phyloP scores from a whole-genome alignment of 768 basidiomycete genomes.

The Tricholoma hemisulphureum region DNA sequence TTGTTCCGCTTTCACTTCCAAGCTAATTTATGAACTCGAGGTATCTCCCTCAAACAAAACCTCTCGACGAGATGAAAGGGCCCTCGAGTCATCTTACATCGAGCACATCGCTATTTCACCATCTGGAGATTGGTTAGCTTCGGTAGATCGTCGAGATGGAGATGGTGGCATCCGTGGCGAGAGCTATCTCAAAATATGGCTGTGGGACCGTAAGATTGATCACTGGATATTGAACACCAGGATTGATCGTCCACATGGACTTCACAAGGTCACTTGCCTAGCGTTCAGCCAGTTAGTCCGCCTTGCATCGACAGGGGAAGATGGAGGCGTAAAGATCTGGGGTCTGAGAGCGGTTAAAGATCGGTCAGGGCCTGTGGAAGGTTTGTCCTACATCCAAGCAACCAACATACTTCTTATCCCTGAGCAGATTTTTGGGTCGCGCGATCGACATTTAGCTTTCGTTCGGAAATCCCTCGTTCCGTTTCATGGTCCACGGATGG shows the following conservation, averaged over 20 bases:
- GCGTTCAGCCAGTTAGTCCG: conserved; percentile 57
- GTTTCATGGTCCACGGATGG: conserved; percentile 83
- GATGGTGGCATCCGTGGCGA: conserved; percentile 65
- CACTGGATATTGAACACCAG: conserved; percentile 83
- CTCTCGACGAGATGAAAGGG: conserved; percentile 75
- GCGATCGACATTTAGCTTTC: conserved; percentile 70
- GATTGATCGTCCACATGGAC: conserved; percentile 84
- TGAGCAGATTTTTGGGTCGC: conserved; percentile 73
- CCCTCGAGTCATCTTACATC: conserved; percentile 72
- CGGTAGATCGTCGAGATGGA: conserved; percentile 72
- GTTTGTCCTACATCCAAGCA: conserved; percentile 33
- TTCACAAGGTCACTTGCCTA: conserved; percentile 56
- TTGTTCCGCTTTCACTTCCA: conserved; percentile 71
- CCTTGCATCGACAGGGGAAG: conserved; percentile 73
- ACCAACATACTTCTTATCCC: not conserved
- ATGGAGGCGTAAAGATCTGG: conserved; percentile 83
- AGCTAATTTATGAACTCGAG: conserved; percentile 82
- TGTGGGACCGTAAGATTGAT: conserved; percentile 64
- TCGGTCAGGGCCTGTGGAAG: conserved; percentile 50
- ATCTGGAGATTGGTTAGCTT: conserved; percentile 88
- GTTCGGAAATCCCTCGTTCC: conserved; percentile 61
- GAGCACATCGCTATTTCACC: conserved; percentile 65
- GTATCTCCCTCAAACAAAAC: conserved; percentile 92
- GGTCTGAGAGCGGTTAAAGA: conserved; percentile 47
- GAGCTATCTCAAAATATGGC: conserved; percentile 88